These are phyloP conservation scores for Annona squamosa DNA, from an alignment of 164 flowering plant species.

Conservation along the genomic window DNA sequence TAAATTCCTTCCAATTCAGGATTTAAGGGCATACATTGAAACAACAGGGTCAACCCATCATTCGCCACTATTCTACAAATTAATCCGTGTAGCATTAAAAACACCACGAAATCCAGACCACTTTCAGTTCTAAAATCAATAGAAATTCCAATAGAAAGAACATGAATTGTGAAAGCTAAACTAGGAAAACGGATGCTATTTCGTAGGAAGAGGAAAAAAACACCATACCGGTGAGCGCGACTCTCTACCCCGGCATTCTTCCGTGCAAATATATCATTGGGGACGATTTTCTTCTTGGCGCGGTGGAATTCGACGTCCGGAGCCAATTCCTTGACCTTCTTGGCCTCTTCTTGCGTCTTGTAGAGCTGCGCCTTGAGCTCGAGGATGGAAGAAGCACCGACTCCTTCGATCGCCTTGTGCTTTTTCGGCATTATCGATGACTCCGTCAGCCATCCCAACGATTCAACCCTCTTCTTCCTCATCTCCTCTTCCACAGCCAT, in stretches of 20 bases:
- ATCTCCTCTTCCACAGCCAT: conserved; percentile 26
- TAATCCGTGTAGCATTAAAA: too few relatives aligned
- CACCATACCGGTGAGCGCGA: conserved; percentile 64
- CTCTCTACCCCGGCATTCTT: conserved; percentile 85
- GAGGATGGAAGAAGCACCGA: conserved; percentile 77
- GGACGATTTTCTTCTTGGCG: conserved; percentile 57
- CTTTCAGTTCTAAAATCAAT: neutral
- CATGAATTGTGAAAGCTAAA: neutral
- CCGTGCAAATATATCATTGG: conserved; percentile 42
- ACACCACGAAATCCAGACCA: too few relatives aligned
- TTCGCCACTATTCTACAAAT: too few relatives aligned
- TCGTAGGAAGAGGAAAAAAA: neutral
- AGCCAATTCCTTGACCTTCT: conserved; percentile 35
- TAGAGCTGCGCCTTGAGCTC: conserved; percentile 97
- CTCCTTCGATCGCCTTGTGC: conserved; percentile 82
- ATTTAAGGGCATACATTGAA: too few relatives aligned
- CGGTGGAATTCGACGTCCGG: conserved; percentile 60
- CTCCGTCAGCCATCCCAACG: conserved; percentile 98
- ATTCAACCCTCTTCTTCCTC: conserved; percentile 58
- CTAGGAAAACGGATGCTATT: neutral
- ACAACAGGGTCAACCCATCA: too few relatives aligned
- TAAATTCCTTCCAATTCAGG: too few relatives aligned
- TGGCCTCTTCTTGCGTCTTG: conserved; percentile 77
- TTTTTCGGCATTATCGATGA: conserved; percentile 86
- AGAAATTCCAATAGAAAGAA: neutral